Conservation (phyloP, 768 basidiomycete genomes). For the Pisolithus tinctorius region DNA sequence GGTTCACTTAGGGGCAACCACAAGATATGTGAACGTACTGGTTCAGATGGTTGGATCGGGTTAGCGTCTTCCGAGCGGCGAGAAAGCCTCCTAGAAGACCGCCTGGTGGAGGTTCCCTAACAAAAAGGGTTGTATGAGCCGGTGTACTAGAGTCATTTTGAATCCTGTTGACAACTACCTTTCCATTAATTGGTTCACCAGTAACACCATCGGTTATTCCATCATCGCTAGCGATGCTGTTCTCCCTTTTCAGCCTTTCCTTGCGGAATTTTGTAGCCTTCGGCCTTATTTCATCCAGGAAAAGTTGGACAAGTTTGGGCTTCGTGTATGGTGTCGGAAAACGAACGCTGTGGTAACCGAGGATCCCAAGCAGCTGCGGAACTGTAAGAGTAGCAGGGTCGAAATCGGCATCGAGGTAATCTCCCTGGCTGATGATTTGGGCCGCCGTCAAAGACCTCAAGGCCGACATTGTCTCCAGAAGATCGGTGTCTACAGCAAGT, state of each 20-base stretch:
- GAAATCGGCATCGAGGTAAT: constrained; percentile 76
- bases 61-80: constrained; percentile 44
- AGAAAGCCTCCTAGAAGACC: constrained; percentile 62
- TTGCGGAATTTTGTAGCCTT: constrained; percentile 51
- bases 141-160: not conserved
- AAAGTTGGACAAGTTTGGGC: constrained; percentile 67
- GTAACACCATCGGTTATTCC: constrained; percentile 82
- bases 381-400: constrained; percentile 70
- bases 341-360: constrained; percentile 69
- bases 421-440: constrained; percentile 65
- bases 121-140: not conserved
- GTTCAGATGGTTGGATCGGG: constrained; percentile 41
- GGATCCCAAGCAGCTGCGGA: constrained; percentile 72
- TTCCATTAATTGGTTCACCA: constrained; percentile 55
- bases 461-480: constrained; percentile 47
- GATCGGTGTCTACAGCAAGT: too few relatives aligned
- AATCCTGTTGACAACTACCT: constrained; percentile 29
- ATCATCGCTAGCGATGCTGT: constrained; percentile 71
- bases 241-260: constrained; percentile 58
- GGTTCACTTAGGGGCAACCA: constrained; percentile 5
- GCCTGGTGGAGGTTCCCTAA: constrained; percentile 29
- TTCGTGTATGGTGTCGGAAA: constrained; percentile 76
- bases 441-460: constrained; percentile 57
- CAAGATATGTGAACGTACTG: constrained; percentile 35
- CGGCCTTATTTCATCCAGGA: constrained; percentile 69